Evolutionary conservation across 805 yeast genomes (phyloP), one percentile per base, ranked within the genome.

Genomic region (Spathaspora hagerdaliae): DNA sequence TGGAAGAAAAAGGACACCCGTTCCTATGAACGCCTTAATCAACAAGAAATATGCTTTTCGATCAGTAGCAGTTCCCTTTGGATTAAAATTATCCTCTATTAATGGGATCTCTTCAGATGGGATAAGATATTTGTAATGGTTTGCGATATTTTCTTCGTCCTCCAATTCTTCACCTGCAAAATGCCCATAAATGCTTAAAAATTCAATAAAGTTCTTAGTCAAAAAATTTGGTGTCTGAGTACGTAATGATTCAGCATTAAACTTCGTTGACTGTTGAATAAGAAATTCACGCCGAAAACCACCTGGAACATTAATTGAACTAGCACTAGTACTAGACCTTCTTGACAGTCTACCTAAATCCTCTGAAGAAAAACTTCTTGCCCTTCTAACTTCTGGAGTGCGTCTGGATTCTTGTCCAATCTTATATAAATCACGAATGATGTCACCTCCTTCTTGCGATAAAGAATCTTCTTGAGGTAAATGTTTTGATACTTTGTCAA

Each of bases 161-260:
- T 85, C 92, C 44, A 86, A 73, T 35, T 82, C 79, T 63, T 86
- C 94, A 59, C 95, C 95, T 2, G 94, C 94, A 64, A 87, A 87
- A 67, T 87, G 92, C 6, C 95, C 95, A 62, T 87, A 87, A 7
- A 87, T 74, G 51, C 86, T 82, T 39, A 87, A 67, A 57, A 87
- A 87, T 60, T 87, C 94, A 53, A 86, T 71, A 51, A 87, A 87
- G 61, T 86, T 87, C 47, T 80, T 75, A 1, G 95, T 82, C 35
- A 85, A 61, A 46, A 82, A 73, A 8, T 81, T 71, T 71, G 81
- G 55, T 8, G 51, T 47, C 34, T 40, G 48, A 8, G 56, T 50
- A 26, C 53, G 56, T 10, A 47, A 36, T 2, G 49, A 39, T 12
- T 52, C 47, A 36, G 46, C 47, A 26, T 63, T 60, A 32, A 63